phyloP scores from a whole-genome alignment of 352 stramenopile genomes.

The Globisporangium megalacanthum region DNA sequence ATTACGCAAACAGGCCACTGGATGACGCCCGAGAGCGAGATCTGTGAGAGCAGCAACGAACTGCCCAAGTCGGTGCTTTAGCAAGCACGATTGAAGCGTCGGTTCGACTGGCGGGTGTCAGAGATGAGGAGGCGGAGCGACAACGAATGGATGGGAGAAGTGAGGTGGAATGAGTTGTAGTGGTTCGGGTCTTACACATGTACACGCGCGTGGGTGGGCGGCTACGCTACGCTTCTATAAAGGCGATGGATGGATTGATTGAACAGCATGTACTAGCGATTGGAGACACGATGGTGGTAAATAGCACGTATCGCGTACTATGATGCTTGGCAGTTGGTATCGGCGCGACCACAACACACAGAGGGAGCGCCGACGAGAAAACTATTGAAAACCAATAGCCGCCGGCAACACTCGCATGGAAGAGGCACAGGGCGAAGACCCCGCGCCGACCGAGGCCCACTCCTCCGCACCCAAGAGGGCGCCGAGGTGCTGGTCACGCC shows the following conservation, averaged over 20 bases:
- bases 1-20: slow-evolving; percentile 36
- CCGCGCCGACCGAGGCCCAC: slow-evolving; percentile 36
- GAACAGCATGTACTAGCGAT: slow-evolving; percentile 51
- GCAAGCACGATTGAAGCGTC: not conserved
- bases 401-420: slow-evolving; percentile 59
- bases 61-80: slow-evolving; percentile 24
- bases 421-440: slow-evolving; percentile 8
- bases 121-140: not conserved
- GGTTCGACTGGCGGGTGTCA: not conserved
- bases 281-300: slow-evolving; percentile 77
- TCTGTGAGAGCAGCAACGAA: slow-evolving; percentile 7
- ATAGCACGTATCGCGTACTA: slow-evolving; percentile 69
- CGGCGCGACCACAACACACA: slow-evolving; percentile 30
- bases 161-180: no score
- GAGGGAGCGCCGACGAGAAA: slow-evolving; percentile 47
- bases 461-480: slow-evolving; percentile 8
- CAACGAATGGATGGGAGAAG: not conserved
- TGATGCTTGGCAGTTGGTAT: slow-evolving; percentile 63
- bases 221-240: no score
- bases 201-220: no score
- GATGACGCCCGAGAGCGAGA: slow-evolving; percentile 20
- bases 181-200: no score
- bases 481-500: slow-evolving; percentile 28
- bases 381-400: slow-evolving; percentile 80
- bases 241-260: not conserved